Evolutionary conservation across 2,329 filamentous ascomycete species (phyloP).

Genomic region (Botrytis elliptica): DNA sequence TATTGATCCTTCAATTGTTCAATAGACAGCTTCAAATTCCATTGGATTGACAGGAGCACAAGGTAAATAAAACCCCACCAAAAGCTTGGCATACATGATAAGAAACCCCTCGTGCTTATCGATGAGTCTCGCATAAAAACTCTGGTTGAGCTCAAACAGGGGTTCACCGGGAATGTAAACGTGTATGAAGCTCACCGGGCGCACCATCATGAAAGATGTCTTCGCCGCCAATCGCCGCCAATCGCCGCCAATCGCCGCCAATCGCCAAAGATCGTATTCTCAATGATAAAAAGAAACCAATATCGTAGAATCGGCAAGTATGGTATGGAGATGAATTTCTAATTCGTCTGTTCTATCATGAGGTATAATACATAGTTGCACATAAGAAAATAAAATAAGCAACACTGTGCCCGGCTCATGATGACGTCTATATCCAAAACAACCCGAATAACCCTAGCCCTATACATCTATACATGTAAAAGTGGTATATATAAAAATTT

Average conservation of each 20-base stretch:
- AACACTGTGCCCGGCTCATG: not conserved
- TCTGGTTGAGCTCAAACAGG: not conserved
- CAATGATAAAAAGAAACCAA: not conserved
- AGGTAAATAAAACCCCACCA: conserved; percentile 4
- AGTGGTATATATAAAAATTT: not conserved
- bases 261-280: not conserved
- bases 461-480: not conserved
- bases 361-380: not conserved
- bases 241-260: not conserved
- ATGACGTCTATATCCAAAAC: not conserved
- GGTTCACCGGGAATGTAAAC: not conserved
- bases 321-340: not conserved
- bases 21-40: not conserved
- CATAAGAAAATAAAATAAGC: not conserved
- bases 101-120: conserved; percentile 16
- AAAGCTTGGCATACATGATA: conserved; percentile 13
- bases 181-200: not conserved
- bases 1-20: not conserved
- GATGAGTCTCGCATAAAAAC: not conserved
- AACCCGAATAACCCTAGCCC: not conserved
- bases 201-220: not conserved
- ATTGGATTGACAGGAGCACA: not conserved
- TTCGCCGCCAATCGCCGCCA: not conserved
- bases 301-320: not conserved
- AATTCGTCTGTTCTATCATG: not conserved